Percentiles rank a stretch among this genome's conserved stretches.
Evolutionary conservation across 2,329 filamentous ascomycete genomes (phyloP).

Genomic region (Didymosphaeria variabile): DNA sequence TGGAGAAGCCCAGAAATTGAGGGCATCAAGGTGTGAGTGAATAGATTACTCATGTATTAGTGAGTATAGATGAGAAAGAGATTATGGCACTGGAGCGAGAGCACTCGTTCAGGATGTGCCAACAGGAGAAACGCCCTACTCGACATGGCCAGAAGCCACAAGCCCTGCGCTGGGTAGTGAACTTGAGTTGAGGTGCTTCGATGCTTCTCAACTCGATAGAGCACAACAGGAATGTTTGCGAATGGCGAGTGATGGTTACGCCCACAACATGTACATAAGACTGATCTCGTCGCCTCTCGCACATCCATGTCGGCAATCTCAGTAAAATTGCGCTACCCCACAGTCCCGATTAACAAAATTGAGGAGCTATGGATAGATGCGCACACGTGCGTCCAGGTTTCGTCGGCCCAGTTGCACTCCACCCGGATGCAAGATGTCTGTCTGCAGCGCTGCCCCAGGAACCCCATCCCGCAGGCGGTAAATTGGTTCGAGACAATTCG

Average conservation of each 20-base stretch:
- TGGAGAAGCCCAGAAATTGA: constrained; percentile 19
- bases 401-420: constrained; percentile 11
- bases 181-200: neutral
- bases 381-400: constrained; percentile 20
- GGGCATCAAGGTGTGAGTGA: neutral
- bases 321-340: constrained; percentile 18
- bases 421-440: constrained; percentile 5
- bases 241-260: neutral
- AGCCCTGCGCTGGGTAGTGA: neutral
- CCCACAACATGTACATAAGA: neutral
- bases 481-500: neutral
- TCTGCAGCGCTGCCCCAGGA: constrained; percentile 12
- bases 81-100: constrained; percentile 1
- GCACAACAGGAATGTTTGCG: neutral
- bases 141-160: neutral
- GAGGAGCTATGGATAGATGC: constrained; percentile 23
- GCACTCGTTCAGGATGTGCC: neutral
- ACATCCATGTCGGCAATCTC: constrained; percentile 14
- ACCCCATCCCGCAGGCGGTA: constrained; percentile 6
- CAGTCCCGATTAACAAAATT: constrained; percentile 22
- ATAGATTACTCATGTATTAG: constrained; percentile 3
- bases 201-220: neutral
- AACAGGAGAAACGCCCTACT: neutral
- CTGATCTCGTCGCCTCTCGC: neutral
- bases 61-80: constrained; percentile 4